A percentile compares a stretch with the other conserved stretches of the same genome.
phyloP scores from a whole-genome alignment of 352 stramenopile species.

The Globisporangium paddicum region DNA sequence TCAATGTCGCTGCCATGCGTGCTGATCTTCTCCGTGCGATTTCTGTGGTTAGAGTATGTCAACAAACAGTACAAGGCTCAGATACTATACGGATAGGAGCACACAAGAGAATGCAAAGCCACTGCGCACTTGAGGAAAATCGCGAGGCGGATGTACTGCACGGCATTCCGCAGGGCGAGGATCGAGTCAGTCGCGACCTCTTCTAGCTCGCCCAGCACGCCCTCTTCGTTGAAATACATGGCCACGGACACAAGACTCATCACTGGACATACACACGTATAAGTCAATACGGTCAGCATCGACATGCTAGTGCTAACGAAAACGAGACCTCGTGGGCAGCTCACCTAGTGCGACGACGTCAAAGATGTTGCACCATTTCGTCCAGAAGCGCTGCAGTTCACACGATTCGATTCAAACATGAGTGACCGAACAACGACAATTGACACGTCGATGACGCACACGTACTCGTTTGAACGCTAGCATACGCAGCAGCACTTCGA shows the following conservation, averaged over 20 bases:
- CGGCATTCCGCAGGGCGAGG: constrained; percentile 68
- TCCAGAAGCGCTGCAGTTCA: constrained; percentile 59
- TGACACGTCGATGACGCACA: not conserved
- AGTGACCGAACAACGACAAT: not conserved
- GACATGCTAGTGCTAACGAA: no score
- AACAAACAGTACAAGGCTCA: not conserved
- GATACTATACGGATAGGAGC: not conserved
- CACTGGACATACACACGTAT: no score
- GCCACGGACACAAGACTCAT: constrained; percentile 74
- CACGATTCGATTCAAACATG: not conserved
- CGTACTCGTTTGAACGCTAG: constrained; percentile 68
- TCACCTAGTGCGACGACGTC: constrained; percentile 69
- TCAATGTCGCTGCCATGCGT: constrained; percentile 60
- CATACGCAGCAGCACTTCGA: constrained; percentile 81
- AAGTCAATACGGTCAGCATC: no score
- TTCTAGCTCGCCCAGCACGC: constrained; percentile 75
- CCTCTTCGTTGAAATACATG: constrained; percentile 85
- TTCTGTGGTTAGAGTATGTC: constrained; percentile 19
- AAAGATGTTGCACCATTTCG: constrained; percentile 85
- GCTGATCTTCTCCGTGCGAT: constrained; percentile 41
- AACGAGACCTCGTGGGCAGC: not conserved
- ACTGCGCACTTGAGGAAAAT: constrained; percentile 77
- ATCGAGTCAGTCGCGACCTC: constrained; percentile 74
- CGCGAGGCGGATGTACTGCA: constrained; percentile 76
- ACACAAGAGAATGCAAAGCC: not conserved